Conservation (phyloP, 208 protist genomes). For the Leptomonas seymouri region DNA sequence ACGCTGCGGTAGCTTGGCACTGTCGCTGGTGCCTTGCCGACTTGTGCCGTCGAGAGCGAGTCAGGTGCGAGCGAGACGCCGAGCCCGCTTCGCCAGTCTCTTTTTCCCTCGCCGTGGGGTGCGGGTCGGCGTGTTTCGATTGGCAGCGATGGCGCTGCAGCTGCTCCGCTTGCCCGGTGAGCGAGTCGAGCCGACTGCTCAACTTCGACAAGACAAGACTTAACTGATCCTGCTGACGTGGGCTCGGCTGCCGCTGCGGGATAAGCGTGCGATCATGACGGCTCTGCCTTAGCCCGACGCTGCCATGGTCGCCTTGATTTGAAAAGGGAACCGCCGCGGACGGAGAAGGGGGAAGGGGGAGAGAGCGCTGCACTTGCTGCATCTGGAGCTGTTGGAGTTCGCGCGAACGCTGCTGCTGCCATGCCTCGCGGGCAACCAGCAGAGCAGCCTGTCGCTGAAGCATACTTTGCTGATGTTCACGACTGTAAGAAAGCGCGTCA, state of each 20-base stretch:
- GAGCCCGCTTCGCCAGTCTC: not conserved
- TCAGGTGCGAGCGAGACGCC: not conserved
- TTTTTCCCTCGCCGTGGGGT: not conserved
- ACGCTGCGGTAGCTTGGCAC: not conserved
- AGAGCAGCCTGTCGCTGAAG: conserved; percentile 42
- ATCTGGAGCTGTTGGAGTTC: conserved; percentile 20
- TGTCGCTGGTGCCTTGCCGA: not conserved
- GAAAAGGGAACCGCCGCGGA: not conserved
- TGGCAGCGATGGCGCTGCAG: conserved; percentile 7
- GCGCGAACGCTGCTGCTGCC: conserved; percentile 20
- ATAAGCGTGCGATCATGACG: not conserved
- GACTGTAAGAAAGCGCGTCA: conserved; percentile 43
- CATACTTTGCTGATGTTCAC: conserved; percentile 25
- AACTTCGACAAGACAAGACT: conserved; percentile 11
- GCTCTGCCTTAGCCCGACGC: not conserved
- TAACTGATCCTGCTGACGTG: conserved; percentile 10
- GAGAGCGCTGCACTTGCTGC: conserved; percentile 10
- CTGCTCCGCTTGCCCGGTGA: conserved; percentile 9
- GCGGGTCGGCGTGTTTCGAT: not conserved
- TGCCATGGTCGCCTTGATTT: not conserved
- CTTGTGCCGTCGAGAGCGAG: not conserved
- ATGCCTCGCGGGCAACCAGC: conserved; percentile 33
- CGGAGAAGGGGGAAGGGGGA: not conserved
- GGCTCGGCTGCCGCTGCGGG: not conserved
- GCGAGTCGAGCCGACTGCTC: conserved; percentile 10